These are phyloP conservation scores for Blastobotrys terrestris DNA, from an alignment of 805 yeast genomes.

Conservation along the genomic window DNA sequence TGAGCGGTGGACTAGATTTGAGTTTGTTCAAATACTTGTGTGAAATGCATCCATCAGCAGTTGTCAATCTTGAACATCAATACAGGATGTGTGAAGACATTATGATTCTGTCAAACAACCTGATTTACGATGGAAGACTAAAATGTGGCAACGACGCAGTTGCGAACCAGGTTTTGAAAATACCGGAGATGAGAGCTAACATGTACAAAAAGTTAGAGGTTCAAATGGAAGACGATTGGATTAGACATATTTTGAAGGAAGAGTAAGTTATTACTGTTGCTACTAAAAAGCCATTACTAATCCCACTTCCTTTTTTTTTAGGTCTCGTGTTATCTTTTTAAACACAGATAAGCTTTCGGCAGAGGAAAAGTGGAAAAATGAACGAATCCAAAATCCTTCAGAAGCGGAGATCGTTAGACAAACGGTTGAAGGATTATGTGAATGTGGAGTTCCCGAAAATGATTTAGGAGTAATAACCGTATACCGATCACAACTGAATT, in stretches of 20 bases:
- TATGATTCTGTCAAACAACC: constrained; percentile 71
- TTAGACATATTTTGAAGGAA: constrained; percentile 48
- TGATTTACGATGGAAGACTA: constrained; percentile 70
- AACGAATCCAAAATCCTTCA: constrained; percentile 61
- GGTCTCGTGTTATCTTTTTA: constrained; percentile 58
- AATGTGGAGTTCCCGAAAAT: constrained; percentile 52
- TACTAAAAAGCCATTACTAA: constrained; percentile 3
- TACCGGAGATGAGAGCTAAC: neutral
- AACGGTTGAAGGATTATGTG: constrained; percentile 50
- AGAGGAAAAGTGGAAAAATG: constrained; percentile 49
- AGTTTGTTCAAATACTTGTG: constrained; percentile 74
- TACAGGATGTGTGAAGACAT: constrained; percentile 91
- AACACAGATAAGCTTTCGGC: constrained; percentile 70
- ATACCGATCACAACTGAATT: constrained; percentile 70
- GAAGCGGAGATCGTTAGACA: constrained; percentile 65
- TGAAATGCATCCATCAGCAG: constrained; percentile 64
- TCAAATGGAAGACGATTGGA: constrained; percentile 40
- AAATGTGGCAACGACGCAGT: constrained; percentile 68
- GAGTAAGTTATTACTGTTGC: constrained; percentile 25
- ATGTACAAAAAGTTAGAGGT: constrained; percentile 6
- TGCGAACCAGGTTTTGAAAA: constrained; percentile 41
- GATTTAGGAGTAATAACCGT: constrained; percentile 85
- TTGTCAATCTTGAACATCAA: constrained; percentile 74
- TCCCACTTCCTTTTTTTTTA: neutral
- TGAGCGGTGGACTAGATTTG: constrained; percentile 54